Conservation (phyloP, 305 asterid genomes). For the Fraxinus latifolia region DNA sequence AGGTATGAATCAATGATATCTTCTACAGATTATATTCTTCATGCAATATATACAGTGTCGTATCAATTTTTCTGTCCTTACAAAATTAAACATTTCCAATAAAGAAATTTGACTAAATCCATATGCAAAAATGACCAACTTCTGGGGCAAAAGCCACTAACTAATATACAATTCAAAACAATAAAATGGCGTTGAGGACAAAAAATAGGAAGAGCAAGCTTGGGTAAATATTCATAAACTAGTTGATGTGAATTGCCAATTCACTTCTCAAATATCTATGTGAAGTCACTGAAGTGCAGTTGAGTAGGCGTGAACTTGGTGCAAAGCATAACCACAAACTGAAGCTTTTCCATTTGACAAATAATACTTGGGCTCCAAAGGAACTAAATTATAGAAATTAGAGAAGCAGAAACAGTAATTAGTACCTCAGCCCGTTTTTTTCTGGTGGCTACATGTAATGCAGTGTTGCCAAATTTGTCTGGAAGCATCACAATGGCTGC, state of each 20-base stretch:
- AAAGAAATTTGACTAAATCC: neutral
- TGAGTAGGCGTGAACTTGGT: neutral
- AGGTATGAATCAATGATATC: neutral
- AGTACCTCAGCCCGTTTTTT: constrained; percentile 76
- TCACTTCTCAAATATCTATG: neutral
- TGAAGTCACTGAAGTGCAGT: neutral
- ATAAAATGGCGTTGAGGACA: neutral
- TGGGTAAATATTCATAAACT: neutral
- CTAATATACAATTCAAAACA: neutral
- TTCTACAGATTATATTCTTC: neutral
- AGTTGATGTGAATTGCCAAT: neutral
- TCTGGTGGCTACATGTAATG: constrained; percentile 75
- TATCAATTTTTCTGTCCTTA: neutral
- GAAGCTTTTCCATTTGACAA: neutral
- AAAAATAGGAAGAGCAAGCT: neutral
- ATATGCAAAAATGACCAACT: neutral
- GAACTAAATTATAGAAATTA: neutral
- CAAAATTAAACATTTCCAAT: neutral
- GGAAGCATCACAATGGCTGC: constrained; percentile 84
- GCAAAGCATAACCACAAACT: neutral
- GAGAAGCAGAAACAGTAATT: neutral
- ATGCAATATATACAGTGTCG: neutral
- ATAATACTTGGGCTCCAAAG: neutral
- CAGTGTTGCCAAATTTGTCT: constrained; percentile 66
- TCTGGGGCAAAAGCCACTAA: neutral